Percentiles rank a stretch among this genome's conserved stretches.
These are phyloP conservation scores for Pleurotus giganteus DNA, from an alignment of 768 basidiomycete genomes.

Conservation along the genomic window DNA sequence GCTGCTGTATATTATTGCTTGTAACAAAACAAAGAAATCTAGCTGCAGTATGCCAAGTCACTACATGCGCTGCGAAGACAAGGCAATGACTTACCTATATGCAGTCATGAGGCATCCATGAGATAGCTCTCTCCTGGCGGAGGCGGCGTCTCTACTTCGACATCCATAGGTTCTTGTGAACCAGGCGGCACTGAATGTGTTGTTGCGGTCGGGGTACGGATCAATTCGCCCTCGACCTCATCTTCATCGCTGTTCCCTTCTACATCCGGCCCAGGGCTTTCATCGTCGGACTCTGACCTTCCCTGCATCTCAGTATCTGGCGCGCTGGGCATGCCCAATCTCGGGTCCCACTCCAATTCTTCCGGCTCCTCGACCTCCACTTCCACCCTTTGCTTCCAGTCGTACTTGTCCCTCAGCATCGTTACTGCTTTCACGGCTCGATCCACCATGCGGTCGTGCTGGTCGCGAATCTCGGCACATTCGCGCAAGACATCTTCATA, in stretches of 20 bases:
- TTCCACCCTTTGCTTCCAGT: constrained; percentile 79
- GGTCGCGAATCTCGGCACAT: constrained; percentile 62
- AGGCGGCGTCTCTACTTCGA: constrained; percentile 1
- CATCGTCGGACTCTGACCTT: constrained; percentile 11
- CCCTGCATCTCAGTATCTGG: constrained; percentile 20
- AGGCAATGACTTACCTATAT: background rate
- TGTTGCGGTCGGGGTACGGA: background rate
- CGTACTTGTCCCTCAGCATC: constrained; percentile 77
- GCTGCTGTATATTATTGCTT: no score
- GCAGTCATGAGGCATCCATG: constrained; percentile 5
- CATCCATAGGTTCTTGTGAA: constrained; percentile 8
- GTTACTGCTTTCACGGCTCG: constrained; percentile 76
- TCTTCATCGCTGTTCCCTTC: constrained; percentile 20
- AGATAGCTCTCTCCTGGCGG: background rate
- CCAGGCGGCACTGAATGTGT: no score
- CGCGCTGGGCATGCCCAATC: constrained; percentile 35
- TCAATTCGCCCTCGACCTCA: constrained; percentile 16
- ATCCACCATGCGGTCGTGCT: constrained; percentile 75
- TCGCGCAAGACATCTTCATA: constrained; percentile 66
- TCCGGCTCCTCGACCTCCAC: constrained; percentile 80
- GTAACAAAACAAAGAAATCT: no score
- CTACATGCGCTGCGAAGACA: no score
- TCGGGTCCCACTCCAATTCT: constrained; percentile 71
- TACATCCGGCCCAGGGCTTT: constrained; percentile 13
- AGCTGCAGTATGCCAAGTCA: no score